Evolutionary conservation across 2,329 filamentous ascomycete genomes (phyloP).

Genomic region (Pyrenophora tritici-repentis): DNA sequence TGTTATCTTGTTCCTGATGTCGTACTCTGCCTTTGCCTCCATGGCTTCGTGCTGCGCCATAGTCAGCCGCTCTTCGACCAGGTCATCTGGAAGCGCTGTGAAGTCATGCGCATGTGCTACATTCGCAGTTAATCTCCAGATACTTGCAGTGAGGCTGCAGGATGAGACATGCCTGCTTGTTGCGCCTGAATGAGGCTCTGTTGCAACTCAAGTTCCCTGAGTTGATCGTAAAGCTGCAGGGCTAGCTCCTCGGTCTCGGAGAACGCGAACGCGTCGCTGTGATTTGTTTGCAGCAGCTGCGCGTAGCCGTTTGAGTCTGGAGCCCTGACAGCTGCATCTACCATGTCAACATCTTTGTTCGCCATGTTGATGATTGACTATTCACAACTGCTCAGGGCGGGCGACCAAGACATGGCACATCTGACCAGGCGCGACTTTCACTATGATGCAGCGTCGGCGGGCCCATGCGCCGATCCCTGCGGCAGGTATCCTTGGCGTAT

Average conservation of each 20-base stretch:
- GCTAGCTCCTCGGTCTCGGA: conserved; percentile 69
- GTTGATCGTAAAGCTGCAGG: conserved; percentile 71
- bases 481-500: conserved; percentile 29
- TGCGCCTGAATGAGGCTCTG: conserved; percentile 65
- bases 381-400: conserved; percentile 1
- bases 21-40: conserved; percentile 71
- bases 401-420: conserved; percentile 20
- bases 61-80: conserved; percentile 57
- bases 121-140: conserved; percentile 20
- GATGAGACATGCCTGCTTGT: conserved; percentile 31
- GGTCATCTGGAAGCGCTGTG: conserved; percentile 54
- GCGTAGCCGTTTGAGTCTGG: conserved; percentile 25
- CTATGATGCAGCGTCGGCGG: conserved; percentile 24
- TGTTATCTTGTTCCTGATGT: conserved; percentile 70
- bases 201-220: conserved; percentile 74
- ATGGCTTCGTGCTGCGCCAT: conserved; percentile 68
- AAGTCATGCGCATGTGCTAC: conserved; percentile 36
- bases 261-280: conserved; percentile 59
- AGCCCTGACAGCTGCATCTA: conserved; percentile 18
- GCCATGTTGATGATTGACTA: conserved; percentile 26
- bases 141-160: neutral
- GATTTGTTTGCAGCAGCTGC: conserved; percentile 51
- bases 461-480: conserved; percentile 40
- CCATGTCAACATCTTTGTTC: conserved; percentile 28
- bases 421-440: conserved; percentile 22